phyloP scores from a whole-genome alignment of 1,284 basidiomycete species.

The Exsudoporus floridanus region DNA sequence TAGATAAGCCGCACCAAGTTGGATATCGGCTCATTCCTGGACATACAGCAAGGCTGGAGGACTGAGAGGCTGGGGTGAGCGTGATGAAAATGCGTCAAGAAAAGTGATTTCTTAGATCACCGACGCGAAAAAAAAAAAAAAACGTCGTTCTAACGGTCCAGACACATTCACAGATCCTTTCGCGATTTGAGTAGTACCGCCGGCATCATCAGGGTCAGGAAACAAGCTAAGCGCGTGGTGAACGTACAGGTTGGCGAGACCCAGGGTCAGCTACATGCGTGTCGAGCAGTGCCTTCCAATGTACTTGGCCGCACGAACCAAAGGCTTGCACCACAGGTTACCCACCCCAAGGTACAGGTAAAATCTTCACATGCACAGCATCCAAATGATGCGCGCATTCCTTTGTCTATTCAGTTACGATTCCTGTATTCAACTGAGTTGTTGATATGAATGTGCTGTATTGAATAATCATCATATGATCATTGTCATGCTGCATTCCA shows the following conservation, averaged over 20 bases:
- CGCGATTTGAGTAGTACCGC: neutral
- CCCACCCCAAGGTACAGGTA: no score
- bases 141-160: neutral
- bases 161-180: no score
- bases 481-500: neutral
- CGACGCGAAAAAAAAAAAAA: no score
- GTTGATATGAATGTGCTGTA: no score
- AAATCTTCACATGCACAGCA: no score
- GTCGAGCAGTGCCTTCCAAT: neutral
- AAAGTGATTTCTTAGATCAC: no score
- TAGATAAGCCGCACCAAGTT: slow-evolving; percentile 32
- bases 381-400: no score
- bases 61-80: neutral
- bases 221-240: no score
- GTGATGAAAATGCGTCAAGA: no score
- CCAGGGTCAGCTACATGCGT: no score
- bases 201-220: neutral
- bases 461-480: neutral
- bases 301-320: neutral
- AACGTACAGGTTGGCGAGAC: slow-evolving; percentile 7
- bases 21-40: slow-evolving; percentile 17
- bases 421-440: neutral
- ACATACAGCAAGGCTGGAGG: slow-evolving; percentile 1
- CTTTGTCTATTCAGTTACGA: no score
- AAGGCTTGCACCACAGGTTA: neutral